A percentile compares a stretch with the other conserved stretches of the same genome.
phyloP scores from a whole-genome alignment of 225 moss, liverwort and hornwort species.

The Asterella californica region DNA sequence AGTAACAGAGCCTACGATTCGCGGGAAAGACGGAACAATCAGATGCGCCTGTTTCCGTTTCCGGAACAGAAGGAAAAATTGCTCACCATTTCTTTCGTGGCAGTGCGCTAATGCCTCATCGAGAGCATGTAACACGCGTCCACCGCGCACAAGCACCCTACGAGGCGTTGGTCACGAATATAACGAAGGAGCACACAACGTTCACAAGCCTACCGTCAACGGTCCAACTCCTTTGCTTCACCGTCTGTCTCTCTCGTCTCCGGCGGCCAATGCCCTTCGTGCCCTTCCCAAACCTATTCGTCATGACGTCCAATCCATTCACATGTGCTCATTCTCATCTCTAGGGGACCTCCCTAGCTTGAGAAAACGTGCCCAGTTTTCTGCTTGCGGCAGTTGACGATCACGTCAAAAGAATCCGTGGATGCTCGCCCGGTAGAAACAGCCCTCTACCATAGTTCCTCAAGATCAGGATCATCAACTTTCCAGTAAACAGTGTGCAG shows the following conservation, averaged over 20 bases:
- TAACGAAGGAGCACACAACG: neutral
- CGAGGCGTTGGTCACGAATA: neutral
- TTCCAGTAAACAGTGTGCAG: neutral
- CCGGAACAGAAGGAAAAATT: neutral
- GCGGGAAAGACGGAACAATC: too few species aligned
- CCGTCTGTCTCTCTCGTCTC: neutral
- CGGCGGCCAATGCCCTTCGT: neutral
- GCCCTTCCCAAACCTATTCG: neutral
- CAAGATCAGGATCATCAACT: conserved; percentile 18
- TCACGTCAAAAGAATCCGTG: neutral
- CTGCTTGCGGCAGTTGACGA: neutral
- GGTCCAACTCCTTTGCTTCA: neutral
- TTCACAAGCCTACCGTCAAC: conserved; percentile 3
- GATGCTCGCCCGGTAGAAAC: neutral
- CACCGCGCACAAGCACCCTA: conserved; percentile 4
- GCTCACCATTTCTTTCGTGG: conserved; percentile 4
- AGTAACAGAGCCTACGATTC: neutral
- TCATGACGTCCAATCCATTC: neutral
- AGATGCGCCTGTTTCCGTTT: neutral
- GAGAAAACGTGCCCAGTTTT: neutral
- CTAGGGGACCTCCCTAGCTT: neutral
- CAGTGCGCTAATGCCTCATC: conserved; percentile 11
- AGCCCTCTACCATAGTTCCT: conserved; percentile 10
- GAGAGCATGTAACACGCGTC: conserved; percentile 6
- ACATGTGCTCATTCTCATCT: conserved; percentile 2